Base-by-base conservation (phyloP, 768 basidiomycete species). In the Lactarius evosmus region DNA sequence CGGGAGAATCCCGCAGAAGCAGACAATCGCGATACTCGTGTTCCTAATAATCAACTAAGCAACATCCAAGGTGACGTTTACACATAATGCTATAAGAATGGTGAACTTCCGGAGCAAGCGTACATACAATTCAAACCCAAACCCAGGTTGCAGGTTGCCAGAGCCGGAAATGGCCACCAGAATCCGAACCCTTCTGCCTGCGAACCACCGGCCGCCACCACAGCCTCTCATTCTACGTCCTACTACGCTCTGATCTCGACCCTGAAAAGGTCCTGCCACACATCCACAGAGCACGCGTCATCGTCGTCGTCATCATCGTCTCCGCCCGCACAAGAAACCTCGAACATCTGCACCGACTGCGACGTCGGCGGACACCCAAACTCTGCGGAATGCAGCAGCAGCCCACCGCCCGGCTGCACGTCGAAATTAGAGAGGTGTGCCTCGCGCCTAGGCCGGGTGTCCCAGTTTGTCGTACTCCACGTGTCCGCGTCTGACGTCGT, bases 211-310 rank as follows among this genome's bases (percentile, higher is more conserved):
- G 7, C 22, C 27, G 7, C 3, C 11, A 54, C 25, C 40, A 44
- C 29, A 17, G 11, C 6, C 19, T 30, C 40, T 53, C 41, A 38
- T 46, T 25, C 22, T 49, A 25, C 9, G 12, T 11, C 52, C 53
- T 64, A 56, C 53, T 64, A 56, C 27, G 29, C 8, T n/a, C 44
- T 40, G 19, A 65, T 41, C 32, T 65, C 63, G 4, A 65, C 46
- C 34, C 54, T 46, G 54, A 65, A 65, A 4, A 65, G 7, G 12
- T 58, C 63, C 12, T 60, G 46, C 63, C 63, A 65, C 12, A 65
- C 63, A 7, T 65, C 63, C 12, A 65, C 58, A 12, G 63, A 49
- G 38, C 63, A 65, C n/a, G 44, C 58, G 6, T 50, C 63, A 12
- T 49, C 44, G 1, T 41, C 41, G 0, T 40, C 58, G 16, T 49